phyloP scores from a whole-genome alignment of 768 basidiomycete species.

The Steccherinum ochraceum region DNA sequence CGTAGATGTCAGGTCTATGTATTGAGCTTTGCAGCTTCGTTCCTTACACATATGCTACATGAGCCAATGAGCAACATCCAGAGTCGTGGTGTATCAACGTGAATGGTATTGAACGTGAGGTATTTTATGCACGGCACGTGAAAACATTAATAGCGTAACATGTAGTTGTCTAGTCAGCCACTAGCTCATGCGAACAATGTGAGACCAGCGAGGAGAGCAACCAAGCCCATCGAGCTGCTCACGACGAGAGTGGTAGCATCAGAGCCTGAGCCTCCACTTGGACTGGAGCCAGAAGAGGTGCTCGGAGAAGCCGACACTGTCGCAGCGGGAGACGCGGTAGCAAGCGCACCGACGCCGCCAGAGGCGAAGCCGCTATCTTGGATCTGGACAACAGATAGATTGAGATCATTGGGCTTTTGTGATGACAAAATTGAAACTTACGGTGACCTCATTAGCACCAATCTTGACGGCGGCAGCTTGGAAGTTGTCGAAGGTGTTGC shows the following conservation, averaged over 20 bases:
- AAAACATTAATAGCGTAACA: neutral
- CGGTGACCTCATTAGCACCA: constrained; percentile 28
- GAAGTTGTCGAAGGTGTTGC: constrained; percentile 38
- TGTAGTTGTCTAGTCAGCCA: neutral
- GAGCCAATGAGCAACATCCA: too few relatives aligned
- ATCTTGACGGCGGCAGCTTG: constrained; percentile 32
- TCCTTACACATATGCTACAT: too few relatives aligned
- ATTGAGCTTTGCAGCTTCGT: too few relatives aligned
- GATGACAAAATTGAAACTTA: constrained; percentile 16
- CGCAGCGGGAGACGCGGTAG: constrained; percentile 23
- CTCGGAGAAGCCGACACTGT: constrained; percentile 12
- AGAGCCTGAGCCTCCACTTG: constrained; percentile 4
- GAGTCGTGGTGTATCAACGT: too few relatives aligned
- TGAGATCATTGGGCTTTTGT: neutral
- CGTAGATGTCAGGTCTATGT: too few relatives aligned
- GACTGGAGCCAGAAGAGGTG: neutral
- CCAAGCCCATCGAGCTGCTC: neutral
- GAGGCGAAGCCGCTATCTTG: constrained; percentile 31
- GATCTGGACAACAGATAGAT: constrained; percentile 23
- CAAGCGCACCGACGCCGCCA: constrained; percentile 36
- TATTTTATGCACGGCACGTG: neutral
- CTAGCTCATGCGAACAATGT: neutral
- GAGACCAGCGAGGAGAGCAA: constrained; percentile 1
- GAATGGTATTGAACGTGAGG: neutral
- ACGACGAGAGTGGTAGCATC: constrained; percentile 6